Evolutionary conservation across 129 eudicot species (phyloP), one percentile per base, ranked within the genome.

Genomic region (Artemisia annua): DNA sequence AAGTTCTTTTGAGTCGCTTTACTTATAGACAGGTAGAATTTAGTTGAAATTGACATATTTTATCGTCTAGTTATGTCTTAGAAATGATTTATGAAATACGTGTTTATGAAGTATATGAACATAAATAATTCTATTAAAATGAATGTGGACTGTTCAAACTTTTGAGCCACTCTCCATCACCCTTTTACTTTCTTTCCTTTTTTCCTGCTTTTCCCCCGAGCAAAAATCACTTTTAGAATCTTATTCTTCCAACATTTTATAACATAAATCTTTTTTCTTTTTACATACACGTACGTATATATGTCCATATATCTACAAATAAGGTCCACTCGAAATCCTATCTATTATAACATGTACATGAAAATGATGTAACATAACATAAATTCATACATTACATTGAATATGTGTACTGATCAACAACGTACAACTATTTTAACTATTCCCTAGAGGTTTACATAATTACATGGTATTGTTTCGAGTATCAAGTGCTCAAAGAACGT

Each of bases 211-310:
- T 71, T 64, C 18, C 72, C 61, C 46, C n/a, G 20, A 71, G 72
- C 71, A 71, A 71, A 78, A 71, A 53, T 51, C 62, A 71, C 78
- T 78, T 78, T 78, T 71, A 71, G 82, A 78, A 78, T 78, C 82
- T 71, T 67, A 78, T 78, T 78, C 82, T 78, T 73, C 68, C 72
- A 78, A 24, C 77, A 64, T 71, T 55, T 69, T 78, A 18, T 30
- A 46, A 57, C 57, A 11, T 12, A 30, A 9, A 20, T 56, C 15
- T 58, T 7, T 17, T 24, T 39, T n/a, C 13, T 13, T 28, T 72
- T 7, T 22, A 28, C 22, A 26, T 69, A 69, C 10, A 17, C 39
- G 16, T 17, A 53, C 18, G 13, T 18, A 11, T 32, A 28, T 9
- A 70, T 30, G 19, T 54, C 5, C 22, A 20, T 71, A 19, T 51